Evolutionary conservation across 805 yeast species (phyloP).

Genomic region (Candida bentonensis): DNA sequence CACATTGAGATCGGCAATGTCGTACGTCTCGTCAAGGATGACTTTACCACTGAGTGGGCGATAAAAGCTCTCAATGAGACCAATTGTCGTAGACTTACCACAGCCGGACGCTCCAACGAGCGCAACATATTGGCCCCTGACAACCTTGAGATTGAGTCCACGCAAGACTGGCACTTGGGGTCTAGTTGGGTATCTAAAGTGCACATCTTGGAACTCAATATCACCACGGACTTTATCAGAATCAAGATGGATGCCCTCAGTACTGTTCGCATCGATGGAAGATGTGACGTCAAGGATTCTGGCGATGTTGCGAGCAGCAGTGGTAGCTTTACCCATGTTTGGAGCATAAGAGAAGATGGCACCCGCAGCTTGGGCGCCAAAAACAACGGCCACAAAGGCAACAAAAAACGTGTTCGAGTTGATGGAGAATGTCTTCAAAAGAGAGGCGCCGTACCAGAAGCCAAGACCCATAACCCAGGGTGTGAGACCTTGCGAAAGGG

Average conservation of each 20-base stretch:
- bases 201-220: conserved; percentile 40
- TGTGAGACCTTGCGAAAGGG: conserved; percentile 25
- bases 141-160: conserved; percentile 34
- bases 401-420: conserved; percentile 24
- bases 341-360: conserved; percentile 27
- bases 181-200: conserved; percentile 55
- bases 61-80: conserved; percentile 36
- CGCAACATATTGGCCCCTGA: conserved; percentile 41
- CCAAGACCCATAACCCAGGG: conserved; percentile 28
- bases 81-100: conserved; percentile 47
- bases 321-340: conserved; percentile 28
- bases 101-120: conserved; percentile 57
- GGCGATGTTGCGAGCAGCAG: conserved; percentile 22
- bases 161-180: conserved; percentile 35
- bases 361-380: conserved; percentile 31
- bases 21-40: conserved; percentile 33
- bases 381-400: conserved; percentile 24
- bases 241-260: conserved; percentile 18
- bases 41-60: conserved; percentile 35
- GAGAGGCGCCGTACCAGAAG: conserved; percentile 30
- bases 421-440: conserved; percentile 19
- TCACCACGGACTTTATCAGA: conserved; percentile 29
- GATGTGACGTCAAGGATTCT: conserved; percentile 22
- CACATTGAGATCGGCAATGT: conserved; percentile 35
- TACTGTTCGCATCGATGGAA: conserved; percentile 19